Conservation (phyloP, 768 basidiomycete species). For the Trametopsis cervina region DNA sequence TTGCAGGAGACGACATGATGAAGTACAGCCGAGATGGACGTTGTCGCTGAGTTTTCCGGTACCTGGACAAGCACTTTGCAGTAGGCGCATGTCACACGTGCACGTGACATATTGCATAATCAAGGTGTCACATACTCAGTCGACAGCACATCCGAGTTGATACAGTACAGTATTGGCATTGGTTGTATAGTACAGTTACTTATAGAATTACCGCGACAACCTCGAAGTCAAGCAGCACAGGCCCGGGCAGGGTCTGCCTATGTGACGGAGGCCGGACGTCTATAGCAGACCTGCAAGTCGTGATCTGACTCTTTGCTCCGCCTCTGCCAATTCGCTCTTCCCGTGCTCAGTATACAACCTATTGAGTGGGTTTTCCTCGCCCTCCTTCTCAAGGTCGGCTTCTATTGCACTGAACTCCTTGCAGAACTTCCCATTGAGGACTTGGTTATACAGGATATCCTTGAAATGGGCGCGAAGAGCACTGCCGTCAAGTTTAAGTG, state of each 20-base stretch:
- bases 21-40: neutral
- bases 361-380: constrained; percentile 46
- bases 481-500: constrained; percentile 48
- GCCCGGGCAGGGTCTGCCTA: too few species aligned
- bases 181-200: too few species aligned
- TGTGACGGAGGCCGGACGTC: neutral
- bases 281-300: constrained; percentile 37
- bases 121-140: too few species aligned
- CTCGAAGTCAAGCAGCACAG: too few species aligned
- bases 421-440: constrained; percentile 55
- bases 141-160: too few species aligned
- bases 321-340: constrained; percentile 46
- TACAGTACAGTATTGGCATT: too few species aligned
- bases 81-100: neutral
- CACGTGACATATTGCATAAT: neutral
- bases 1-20: constrained; percentile 41
- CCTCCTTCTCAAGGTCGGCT: constrained; percentile 49
- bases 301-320: constrained; percentile 51
- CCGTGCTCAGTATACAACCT: constrained; percentile 43
- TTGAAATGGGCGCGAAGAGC: constrained; percentile 45
- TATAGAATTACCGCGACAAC: too few species aligned
- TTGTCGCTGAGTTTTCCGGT: neutral
- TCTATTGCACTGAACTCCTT: constrained; percentile 49
- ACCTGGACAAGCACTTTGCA: neutral
- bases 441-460: constrained; percentile 51